Conservation (phyloP, 257 asterid species). For the Anisodus acutangulus region DNA sequence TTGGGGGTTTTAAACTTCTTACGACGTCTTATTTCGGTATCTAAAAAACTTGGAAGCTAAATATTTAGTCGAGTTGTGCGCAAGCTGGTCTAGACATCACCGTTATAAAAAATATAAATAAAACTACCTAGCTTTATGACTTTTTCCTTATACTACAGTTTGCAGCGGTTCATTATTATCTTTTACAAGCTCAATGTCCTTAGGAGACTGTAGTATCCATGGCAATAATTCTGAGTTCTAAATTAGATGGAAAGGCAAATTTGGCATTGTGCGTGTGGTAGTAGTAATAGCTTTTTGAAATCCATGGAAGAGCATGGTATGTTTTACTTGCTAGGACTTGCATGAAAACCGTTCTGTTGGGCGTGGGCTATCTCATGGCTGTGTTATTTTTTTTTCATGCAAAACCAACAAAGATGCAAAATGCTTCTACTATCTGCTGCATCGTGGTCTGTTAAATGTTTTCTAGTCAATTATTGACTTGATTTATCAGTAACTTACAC, state of each 20-base stretch:
- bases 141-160: constrained; percentile 7
- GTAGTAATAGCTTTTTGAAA: neutral
- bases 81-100: constrained; percentile 7
- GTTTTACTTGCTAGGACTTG: neutral
- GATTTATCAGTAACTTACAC: neutral
- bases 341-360: neutral
- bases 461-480: neutral
- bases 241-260: constrained; percentile 1
- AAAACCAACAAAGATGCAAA: neutral
- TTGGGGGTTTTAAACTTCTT: neutral
- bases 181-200: constrained; percentile 24
- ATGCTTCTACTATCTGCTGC: neutral
- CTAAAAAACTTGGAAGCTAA: constrained; percentile 15
- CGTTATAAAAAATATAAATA: neutral
- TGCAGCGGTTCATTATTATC: neutral
- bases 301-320: neutral
- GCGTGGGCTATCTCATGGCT: neutral
- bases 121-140: constrained; percentile 5
- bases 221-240: constrained; percentile 9
- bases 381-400: neutral
- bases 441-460: neutral
- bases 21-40: neutral
- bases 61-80: neutral
- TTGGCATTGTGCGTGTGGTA: neutral
- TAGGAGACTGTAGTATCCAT: neutral